A percentile compares a stretch with the other conserved stretches of the same genome.
Evolutionary conservation across 352 stramenopile species (phyloP).

Genomic region (Phytophthora sansomeana): DNA sequence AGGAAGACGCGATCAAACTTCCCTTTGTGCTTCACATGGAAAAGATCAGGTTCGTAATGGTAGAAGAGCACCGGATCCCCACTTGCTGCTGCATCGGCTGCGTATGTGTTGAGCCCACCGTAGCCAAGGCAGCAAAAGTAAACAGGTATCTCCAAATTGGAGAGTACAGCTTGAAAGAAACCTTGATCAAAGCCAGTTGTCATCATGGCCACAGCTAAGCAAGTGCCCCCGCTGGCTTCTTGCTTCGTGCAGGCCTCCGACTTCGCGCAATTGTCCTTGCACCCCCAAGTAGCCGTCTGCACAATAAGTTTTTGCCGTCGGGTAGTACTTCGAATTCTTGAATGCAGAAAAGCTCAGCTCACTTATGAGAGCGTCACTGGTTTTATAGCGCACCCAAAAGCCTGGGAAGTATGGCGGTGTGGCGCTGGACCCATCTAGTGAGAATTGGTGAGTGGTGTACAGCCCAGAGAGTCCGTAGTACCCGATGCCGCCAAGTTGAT

Average conservation of each 20-base stretch:
- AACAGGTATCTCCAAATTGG: conserved; percentile 56
- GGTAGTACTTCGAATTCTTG: conserved; percentile 45
- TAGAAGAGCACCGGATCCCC: conserved; percentile 52
- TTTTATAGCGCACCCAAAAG: conserved; percentile 63
- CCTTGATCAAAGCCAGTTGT: conserved; percentile 49
- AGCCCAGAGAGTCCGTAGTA: conserved; percentile 54
- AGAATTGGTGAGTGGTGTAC: conserved; percentile 56
- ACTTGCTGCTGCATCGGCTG: conserved; percentile 33
- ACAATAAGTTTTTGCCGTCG: conserved; percentile 32
- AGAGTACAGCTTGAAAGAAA: conserved; percentile 51
- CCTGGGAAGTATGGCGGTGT: conserved; percentile 41
- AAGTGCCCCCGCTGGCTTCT: conserved; percentile 32
- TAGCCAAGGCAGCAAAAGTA: conserved; percentile 76
- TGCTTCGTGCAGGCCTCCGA: conserved; percentile 49
- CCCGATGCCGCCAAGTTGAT: conserved; percentile 35
- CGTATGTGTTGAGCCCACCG: conserved; percentile 40
- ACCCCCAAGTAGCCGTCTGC: conserved; percentile 51
- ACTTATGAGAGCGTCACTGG: conserved; percentile 46
- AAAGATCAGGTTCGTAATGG: conserved; percentile 59
- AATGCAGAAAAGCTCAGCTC: too few relatives aligned
- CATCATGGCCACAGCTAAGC: conserved; percentile 57
- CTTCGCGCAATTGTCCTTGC: conserved; percentile 50
- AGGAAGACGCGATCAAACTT: conserved; percentile 51
- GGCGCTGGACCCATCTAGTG: conserved; percentile 15
- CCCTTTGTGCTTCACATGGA: conserved; percentile 44